Conservation (phyloP, 2,329 filamentous ascomycete species). For the Pseudocercospora crystallina region DNA sequence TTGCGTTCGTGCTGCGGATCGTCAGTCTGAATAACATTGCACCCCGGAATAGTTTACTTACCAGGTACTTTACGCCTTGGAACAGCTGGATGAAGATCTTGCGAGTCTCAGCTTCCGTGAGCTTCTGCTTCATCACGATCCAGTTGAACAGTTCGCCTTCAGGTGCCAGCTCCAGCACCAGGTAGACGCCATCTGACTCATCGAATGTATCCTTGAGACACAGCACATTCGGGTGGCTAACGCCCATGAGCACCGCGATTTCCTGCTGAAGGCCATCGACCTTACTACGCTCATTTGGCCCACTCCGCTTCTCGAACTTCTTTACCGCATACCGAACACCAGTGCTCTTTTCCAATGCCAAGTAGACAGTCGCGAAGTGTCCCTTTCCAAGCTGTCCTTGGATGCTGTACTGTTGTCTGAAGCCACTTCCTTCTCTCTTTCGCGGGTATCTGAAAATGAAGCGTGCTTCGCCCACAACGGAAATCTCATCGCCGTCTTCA, state of each 20-base stretch:
- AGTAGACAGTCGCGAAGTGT: slow-evolving; percentile 90
- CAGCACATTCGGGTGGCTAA: slow-evolving; percentile 88
- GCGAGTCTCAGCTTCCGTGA: slow-evolving; percentile 79
- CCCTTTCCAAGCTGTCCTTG: slow-evolving; percentile 87
- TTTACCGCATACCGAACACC: slow-evolving; percentile 89
- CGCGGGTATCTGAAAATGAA: slow-evolving; percentile 92
- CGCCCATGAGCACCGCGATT: slow-evolving; percentile 94
- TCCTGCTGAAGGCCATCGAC: slow-evolving; percentile 89
- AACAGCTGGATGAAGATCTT: slow-evolving; percentile 90
- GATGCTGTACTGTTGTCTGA: slow-evolving; percentile 82
- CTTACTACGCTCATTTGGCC: slow-evolving; percentile 79
- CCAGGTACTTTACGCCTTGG: slow-evolving; percentile 90
- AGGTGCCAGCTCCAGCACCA: slow-evolving; percentile 84
- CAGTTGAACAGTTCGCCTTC: slow-evolving; percentile 96
- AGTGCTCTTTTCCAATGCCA: slow-evolving; percentile 81
- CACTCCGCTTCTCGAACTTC: slow-evolving; percentile 82
- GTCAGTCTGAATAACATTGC: slow-evolving; percentile 11
- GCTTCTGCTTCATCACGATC: slow-evolving; percentile 86
- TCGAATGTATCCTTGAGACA: slow-evolving; percentile 95
- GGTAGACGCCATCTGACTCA: slow-evolving; percentile 83
- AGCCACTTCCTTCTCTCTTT: slow-evolving; percentile 70
- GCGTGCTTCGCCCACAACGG: slow-evolving; percentile 77
- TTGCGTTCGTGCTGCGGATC: slow-evolving; percentile 85
- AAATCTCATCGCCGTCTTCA: slow-evolving; percentile 86
- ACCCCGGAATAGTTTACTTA: slow-evolving; percentile 49